These are phyloP conservation scores for Exophiala lecanii-corni DNA, from an alignment of 2,329 filamentous ascomycete species.

Conservation along the genomic window DNA sequence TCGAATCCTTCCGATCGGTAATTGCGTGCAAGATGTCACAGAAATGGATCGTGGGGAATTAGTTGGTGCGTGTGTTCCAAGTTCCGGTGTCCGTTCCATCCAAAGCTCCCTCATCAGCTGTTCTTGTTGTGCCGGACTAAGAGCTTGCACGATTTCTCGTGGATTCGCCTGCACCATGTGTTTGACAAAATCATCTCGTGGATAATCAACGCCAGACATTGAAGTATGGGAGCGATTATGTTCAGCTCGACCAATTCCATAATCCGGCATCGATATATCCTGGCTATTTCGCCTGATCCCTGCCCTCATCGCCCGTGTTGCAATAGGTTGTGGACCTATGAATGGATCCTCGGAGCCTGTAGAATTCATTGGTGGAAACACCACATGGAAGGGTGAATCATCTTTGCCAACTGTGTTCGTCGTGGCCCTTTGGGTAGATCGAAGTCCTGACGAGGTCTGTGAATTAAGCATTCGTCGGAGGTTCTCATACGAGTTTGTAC, in stretches of 20 bases:
- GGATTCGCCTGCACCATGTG: slow-evolving; percentile 40
- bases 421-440: slow-evolving; percentile 27
- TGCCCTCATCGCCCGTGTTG: slow-evolving; percentile 25
- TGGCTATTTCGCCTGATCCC: slow-evolving; percentile 34
- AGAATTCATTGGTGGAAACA: not conserved
- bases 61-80: slow-evolving; percentile 16
- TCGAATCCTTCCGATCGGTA: not conserved
- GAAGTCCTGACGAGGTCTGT: slow-evolving; percentile 11
- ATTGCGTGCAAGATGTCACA: not conserved
- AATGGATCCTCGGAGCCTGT: slow-evolving; percentile 36
- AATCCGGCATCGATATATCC: slow-evolving; percentile 48
- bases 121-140: slow-evolving; percentile 20
- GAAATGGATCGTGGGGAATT: slow-evolving; percentile 16
- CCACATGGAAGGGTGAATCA: not conserved
- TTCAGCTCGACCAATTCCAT: slow-evolving; percentile 36
- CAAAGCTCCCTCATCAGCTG: slow-evolving; percentile 35
- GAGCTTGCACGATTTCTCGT: slow-evolving; percentile 27
- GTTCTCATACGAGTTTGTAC: slow-evolving; percentile 1
- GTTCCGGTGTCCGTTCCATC: slow-evolving; percentile 29
- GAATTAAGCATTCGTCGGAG: slow-evolving; percentile 14
- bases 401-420: slow-evolving; percentile 23
- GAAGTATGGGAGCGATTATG: slow-evolving; percentile 39
- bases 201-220: slow-evolving; percentile 38
- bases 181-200: slow-evolving; percentile 25
- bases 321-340: slow-evolving; percentile 34